phyloP scores from a whole-genome alignment of 1,284 basidiomycete genomes.

The Malassezia caprae region DNA sequence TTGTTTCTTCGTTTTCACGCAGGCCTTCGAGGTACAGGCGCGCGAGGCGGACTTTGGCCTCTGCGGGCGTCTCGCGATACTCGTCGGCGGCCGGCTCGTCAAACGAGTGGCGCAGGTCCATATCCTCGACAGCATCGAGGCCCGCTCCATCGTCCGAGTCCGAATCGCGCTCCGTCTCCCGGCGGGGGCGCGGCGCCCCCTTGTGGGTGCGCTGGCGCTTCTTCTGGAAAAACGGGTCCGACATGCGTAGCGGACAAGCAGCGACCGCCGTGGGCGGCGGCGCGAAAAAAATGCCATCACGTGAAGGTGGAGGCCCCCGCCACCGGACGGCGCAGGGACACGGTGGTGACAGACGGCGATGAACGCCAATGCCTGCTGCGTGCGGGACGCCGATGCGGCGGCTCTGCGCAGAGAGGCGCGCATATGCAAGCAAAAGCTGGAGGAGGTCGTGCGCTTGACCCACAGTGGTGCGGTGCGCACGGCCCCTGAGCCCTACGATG shows the following conservation, averaged over 20 bases:
- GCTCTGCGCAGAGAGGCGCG: constrained; percentile 24
- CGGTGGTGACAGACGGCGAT: no score
- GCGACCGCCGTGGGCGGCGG: background rate
- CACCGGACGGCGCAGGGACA: background rate
- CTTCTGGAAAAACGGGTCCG: constrained; percentile 48
- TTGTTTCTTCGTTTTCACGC: constrained; percentile 20
- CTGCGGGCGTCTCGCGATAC: constrained; percentile 66
- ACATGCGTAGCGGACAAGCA: constrained; percentile 23
- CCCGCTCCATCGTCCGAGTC: constrained; percentile 20
- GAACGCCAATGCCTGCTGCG: constrained; percentile 16
- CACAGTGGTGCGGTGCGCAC: constrained; percentile 16
- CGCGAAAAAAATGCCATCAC: constrained; percentile 13
- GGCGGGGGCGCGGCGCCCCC: constrained; percentile 8
- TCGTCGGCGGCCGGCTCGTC: constrained; percentile 30
- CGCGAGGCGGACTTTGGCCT: constrained; percentile 81
- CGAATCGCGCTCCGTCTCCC: constrained; percentile 6
- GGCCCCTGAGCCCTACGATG: constrained; percentile 15
- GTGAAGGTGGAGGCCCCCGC: constrained; percentile 2
- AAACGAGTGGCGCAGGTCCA: constrained; percentile 36
- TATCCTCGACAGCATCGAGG: constrained; percentile 23
- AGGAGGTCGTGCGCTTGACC: constrained; percentile 21
- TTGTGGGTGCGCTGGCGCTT: constrained; percentile 39
- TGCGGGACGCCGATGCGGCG: constrained; percentile 20
- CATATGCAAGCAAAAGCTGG: constrained; percentile 24
- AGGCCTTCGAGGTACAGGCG: constrained; percentile 80